Evolutionary conservation across 306 rosid genomes (phyloP), one percentile per base, ranked within the genome.

Genomic region (Acacia acuminata): DNA sequence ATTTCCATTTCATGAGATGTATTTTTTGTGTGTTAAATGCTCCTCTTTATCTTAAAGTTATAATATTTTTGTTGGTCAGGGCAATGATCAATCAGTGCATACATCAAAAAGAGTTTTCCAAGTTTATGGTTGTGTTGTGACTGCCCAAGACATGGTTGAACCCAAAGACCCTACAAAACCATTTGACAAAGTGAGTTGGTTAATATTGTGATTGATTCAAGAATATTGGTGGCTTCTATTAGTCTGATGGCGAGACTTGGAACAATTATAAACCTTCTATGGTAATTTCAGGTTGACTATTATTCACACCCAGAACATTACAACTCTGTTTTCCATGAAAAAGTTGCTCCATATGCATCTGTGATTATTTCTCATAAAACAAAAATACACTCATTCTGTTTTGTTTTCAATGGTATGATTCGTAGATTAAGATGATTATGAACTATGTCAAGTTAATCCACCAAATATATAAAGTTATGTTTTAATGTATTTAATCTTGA

Each of bases 221-320:
- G 43, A 55, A 42, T 34, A n/a, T 36, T 45, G 73, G 42, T 63
- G 61, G 43, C n/a, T 77, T 81, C 47, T 24, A 32, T 13, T 34
- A 75, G 72, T 66, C 58, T 61, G 77, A 72, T 43, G 44, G 44
- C 44, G 25, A 11, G 66, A 75, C 70, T 63, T 82, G 20, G 32
- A 76, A 72, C 16, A 47, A 60, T 50, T 60, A 32, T 81, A 85
- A 60, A 82, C 82, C 79, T 68, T 38, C 22, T 19, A 7, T 81
- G 71, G 56, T 85, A 55, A 81, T 86, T 88, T 76, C 94, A 96
- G 99, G 92, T 86, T 75, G 97, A 96, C 86, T 96, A 93, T 87
- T 96, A 92, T 87, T 91, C 94, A 36, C 98, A 93, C 84, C 97
- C 98, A 24, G 98, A 93, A 65, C 94, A 96, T 80, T 96, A 96